Conservation (phyloP, 2,329 filamentous ascomycete species). For the Colletotrichum tabaci region DNA sequence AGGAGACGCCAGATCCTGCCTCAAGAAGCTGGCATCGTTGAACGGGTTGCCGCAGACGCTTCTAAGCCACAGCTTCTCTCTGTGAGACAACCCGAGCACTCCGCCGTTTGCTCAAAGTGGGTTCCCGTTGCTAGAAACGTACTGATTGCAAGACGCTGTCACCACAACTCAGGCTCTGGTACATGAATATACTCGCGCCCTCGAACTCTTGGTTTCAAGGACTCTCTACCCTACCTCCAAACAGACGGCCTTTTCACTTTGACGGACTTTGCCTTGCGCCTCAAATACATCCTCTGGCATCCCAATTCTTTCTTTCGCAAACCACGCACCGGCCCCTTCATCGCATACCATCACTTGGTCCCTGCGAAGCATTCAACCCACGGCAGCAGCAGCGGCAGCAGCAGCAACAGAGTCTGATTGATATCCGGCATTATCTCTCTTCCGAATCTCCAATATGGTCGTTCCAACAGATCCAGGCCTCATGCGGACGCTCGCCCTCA, state of each 20-base stretch:
- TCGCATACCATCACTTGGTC: too few species aligned
- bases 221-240: not conserved
- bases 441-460: not conserved
- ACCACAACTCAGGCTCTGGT: not conserved
- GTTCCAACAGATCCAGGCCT: slow-evolving; percentile 8
- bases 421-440: not conserved
- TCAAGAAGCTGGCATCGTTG: not conserved
- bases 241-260: too few species aligned
- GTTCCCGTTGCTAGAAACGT: too few species aligned
- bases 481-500: not conserved
- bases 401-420: not conserved
- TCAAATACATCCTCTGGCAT: too few species aligned
- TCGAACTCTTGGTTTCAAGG: not conserved
- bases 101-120: not conserved
- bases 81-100: not conserved
- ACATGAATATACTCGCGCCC: not conserved
- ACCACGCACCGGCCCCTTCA: too few species aligned
- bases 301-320: too few species aligned
- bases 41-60: not conserved
- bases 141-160: not conserved
- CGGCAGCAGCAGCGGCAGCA: not conserved
- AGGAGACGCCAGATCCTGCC: not conserved
- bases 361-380: not conserved
- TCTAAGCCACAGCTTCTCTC: not conserved
- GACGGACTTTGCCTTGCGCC: too few species aligned